Percentiles rank a stretch among this genome's conserved stretches.
These are phyloP conservation scores for Cicer arietinum DNA, from an alignment of 306 rosid genomes.

Conservation along the genomic window DNA sequence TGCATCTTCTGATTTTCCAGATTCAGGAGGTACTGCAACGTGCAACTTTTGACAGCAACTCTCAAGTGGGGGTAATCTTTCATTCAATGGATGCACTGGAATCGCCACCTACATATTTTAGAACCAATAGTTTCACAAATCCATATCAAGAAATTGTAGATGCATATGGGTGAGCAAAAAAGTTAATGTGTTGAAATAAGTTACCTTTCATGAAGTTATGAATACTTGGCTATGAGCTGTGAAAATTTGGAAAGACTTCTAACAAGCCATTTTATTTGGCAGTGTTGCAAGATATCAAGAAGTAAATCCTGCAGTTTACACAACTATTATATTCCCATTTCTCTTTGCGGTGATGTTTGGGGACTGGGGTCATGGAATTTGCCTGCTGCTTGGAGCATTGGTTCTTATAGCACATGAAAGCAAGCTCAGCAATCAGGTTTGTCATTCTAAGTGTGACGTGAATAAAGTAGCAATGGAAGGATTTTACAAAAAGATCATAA, in stretches of 20 bases:
- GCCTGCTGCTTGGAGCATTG: constrained; percentile 92
- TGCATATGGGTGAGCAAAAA: constrained; percentile 92
- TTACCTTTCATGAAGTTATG: constrained; percentile 32
- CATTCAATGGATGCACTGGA: constrained; percentile 86
- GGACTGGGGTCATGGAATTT: constrained; percentile 99
- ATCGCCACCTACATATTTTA: constrained; percentile 95
- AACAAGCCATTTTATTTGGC: constrained; percentile 56
- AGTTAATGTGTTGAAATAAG: constrained; percentile 37
- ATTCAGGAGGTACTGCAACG: constrained; percentile 93
- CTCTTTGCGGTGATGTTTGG: constrained; percentile 99
- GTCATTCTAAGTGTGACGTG: constrained; percentile 29
- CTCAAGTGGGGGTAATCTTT: constrained; percentile 94
- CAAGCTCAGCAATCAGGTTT: constrained; percentile 79
- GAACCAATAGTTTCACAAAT: constrained; percentile 83
- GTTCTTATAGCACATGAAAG: constrained; percentile 94
- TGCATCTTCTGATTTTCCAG: constrained; percentile 58
- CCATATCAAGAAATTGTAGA: constrained; percentile 98
- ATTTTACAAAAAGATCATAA: constrained; percentile 20
- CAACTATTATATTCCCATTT: constrained; percentile 89
- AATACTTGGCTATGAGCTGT: constrained; percentile 6
- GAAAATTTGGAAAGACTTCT: constrained; percentile 42
- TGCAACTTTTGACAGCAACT: constrained; percentile 96
- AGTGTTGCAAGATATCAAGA: constrained; percentile 97
- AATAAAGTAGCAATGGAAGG: constrained; percentile 36
- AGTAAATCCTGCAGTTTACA: constrained; percentile 98